Percentiles rank a stretch among this genome's conserved stretches.
Conservation (phyloP, 768 basidiomycete species). For the Agaricus subrufescens region DNA sequence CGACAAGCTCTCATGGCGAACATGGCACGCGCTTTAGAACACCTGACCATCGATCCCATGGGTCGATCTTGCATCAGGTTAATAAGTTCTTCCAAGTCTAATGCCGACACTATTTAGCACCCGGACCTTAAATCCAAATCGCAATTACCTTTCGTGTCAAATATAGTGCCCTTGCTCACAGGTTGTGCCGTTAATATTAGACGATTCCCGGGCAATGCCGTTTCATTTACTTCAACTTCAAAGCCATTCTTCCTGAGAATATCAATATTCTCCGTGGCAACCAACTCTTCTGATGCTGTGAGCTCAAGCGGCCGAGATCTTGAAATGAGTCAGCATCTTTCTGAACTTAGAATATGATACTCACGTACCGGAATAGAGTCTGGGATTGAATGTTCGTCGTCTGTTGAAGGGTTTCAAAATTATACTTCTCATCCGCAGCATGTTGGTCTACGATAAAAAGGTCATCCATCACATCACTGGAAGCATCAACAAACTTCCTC, state of each 20-base stretch:
- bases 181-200: conserved; percentile 80
- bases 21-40: conserved; percentile 91
- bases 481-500: conserved; percentile 20
- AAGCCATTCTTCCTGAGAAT: conserved; percentile 86
- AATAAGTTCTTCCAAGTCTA: conserved; percentile 92
- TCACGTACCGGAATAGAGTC: conserved; percentile 67
- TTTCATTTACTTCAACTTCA: conserved; percentile 60
- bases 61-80: conserved; percentile 79
- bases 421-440: conserved; percentile 97
- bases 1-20: conserved; percentile 95
- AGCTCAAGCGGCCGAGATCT: conserved; percentile 79
- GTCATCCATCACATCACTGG: conserved; percentile 55
- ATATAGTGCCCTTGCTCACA: conserved; percentile 85
- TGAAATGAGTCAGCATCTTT: neutral
- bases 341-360: neutral
- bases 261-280: conserved; percentile 85
- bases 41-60: conserved; percentile 79
- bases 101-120: neutral
- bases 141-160: conserved; percentile 75
- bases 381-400: conserved; percentile 91
- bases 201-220: conserved; percentile 30
- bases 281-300: conserved; percentile 84
- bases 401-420: conserved; percentile 90
- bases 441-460: conserved; percentile 97
- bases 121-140: neutral